A percentile compares a stretch with the other conserved stretches of the same genome.
phyloP scores from a whole-genome alignment of 129 eudicot genomes.

The Flaveria robusta region DNA sequence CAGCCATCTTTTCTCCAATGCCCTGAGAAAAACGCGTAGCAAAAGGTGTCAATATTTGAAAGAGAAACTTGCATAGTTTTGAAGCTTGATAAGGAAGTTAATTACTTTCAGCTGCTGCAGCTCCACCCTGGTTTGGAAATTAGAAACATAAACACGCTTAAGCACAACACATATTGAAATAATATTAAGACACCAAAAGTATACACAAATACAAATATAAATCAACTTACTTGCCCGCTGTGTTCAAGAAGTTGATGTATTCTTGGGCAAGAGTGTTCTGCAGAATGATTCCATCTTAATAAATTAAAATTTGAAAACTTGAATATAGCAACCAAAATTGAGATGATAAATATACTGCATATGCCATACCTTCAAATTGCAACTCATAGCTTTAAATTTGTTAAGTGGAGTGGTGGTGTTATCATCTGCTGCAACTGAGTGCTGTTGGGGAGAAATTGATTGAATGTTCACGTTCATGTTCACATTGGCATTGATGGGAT shows the following conservation, averaged over 20 bases:
- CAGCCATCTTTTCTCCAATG: constrained; percentile 85
- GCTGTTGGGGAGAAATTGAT: constrained; percentile 51
- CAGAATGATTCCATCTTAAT: constrained; percentile 8
- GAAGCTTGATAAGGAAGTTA: background rate
- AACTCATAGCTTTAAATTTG: constrained; percentile 60
- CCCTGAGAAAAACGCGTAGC: constrained; percentile 49
- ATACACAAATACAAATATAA: background rate
- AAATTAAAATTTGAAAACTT: background rate
- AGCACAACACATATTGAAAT: background rate
- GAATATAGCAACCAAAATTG: background rate
- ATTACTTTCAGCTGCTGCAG: constrained; percentile 76
- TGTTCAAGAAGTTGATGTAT: constrained; percentile 68
- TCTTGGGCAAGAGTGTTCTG: constrained; percentile 79
- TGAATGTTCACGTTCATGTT: constrained; percentile 54
- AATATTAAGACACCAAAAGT: background rate
- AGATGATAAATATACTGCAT: background rate
- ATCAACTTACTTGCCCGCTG: constrained; percentile 60
- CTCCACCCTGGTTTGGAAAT: constrained; percentile 58
- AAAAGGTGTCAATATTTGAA: background rate
- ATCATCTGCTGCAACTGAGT: constrained; percentile 39
- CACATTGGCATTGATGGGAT: constrained; percentile 61
- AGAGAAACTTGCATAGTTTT: background rate
- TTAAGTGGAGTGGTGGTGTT: constrained; percentile 57
- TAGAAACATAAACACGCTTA: constrained; percentile 13
- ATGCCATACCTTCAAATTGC: constrained; percentile 69